Evolutionary conservation across 2,329 filamentous ascomycete genomes (phyloP), one percentile per base, ranked within the genome.

Genomic region (Diplodia seriata): DNA sequence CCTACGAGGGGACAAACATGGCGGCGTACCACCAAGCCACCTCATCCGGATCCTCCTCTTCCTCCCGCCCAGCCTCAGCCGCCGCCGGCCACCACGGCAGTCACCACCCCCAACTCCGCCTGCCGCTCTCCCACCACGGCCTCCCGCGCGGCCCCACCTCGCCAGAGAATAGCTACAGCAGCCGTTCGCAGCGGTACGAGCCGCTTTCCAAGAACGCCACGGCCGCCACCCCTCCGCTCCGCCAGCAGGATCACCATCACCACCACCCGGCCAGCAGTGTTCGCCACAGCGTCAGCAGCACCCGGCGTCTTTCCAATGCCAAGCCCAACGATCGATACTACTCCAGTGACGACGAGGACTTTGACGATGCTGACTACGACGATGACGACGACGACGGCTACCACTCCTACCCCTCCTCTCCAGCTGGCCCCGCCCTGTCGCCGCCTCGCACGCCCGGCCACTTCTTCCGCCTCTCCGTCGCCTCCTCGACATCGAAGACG

Each of bases 401-500:
- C 31, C 20, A 18, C 55, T 26, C 20, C 56, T n/a, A 12, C 15
- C 40, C n/a, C n/a, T 33, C 63, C 4, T 51, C 43, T 3, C 9
- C 57, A 3, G 26, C 15, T n/a, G 20, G 6, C 38, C 11, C 20
- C 9, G 12, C 20, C 20, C 11, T 29, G 50, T 51, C 50, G 12
- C 20, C 50, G 20, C 26, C 51, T 0, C 51, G 29, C n/a, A 20
- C 57, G 31, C 15, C 61, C 18, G 18, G 40, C 18, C 64, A 56
- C 53, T 47, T 62, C 57, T 62, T 62, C 57, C 57, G 57, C 43
- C 57, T 62, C 43, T 50, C 40, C 57, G 23, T 65, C 72, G 71
- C 56, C 71, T 72, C 71, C 74, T 36, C 33, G 9, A 36, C 33
- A 4, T n/a, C 40, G 6, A 47, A n/a, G 40, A 79, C 15, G 49